These are phyloP conservation scores for Elsinoe perseae DNA, from an alignment of 2,329 filamentous ascomycete species.

Conservation along the genomic window DNA sequence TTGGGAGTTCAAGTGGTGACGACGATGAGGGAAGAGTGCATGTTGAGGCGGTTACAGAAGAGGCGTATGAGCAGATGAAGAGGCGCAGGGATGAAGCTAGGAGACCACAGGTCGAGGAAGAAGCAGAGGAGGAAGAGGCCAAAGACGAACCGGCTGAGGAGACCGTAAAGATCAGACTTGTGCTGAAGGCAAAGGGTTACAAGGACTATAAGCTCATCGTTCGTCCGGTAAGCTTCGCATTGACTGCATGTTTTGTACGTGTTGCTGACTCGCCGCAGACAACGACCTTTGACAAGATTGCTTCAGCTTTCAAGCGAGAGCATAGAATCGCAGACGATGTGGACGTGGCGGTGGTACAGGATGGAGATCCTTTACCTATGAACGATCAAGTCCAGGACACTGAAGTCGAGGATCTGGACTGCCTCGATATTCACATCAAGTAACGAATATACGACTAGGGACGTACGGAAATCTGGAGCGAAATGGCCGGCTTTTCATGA, in stretches of 20 bases:
- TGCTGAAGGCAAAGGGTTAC: conserved; percentile 45
- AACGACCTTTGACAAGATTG: conserved; percentile 55
- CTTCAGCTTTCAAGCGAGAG: conserved; percentile 53
- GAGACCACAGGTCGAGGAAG: conserved; percentile 13
- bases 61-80: conserved; percentile 48
- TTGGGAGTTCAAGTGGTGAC: conserved; percentile 39
- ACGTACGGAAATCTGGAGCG: not conserved
- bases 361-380: conserved; percentile 63
- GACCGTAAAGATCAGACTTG: conserved; percentile 37
- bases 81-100: conserved; percentile 37
- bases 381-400: conserved; percentile 54
- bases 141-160: conserved; percentile 22
- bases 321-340: conserved; percentile 46
- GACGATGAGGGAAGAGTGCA: conserved; percentile 54
- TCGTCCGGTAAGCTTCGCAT: conserved; percentile 35
- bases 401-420: conserved; percentile 67
- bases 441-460: conserved; percentile 24
- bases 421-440: conserved; percentile 64
- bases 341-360: conserved; percentile 59
- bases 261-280: conserved; percentile 33
- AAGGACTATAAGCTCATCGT: conserved; percentile 46
- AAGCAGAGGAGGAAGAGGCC: conserved; percentile 18
- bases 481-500: not conserved
- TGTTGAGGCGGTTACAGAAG: conserved; percentile 68
- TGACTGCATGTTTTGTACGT: not conserved